Percentiles rank a stretch among this genome's conserved stretches.
These are phyloP conservation scores for Kwoniella pini DNA, from an alignment of 768 basidiomycete genomes.

Conservation along the genomic window DNA sequence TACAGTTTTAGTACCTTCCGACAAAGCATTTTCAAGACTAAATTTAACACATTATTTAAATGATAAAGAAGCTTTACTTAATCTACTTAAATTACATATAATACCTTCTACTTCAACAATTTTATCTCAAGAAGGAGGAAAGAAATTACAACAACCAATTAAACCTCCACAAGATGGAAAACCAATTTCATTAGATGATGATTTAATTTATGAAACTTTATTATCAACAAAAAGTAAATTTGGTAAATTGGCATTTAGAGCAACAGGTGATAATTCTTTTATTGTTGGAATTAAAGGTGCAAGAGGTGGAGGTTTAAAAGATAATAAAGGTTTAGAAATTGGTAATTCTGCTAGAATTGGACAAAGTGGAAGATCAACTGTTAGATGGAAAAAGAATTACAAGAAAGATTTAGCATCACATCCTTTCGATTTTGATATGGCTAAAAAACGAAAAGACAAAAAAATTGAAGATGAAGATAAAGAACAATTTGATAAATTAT, in stretches of 20 bases:
- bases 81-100: constrained; percentile 56
- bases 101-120: constrained; percentile 41
- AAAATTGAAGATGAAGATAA: constrained; percentile 18
- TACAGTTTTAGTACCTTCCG: constrained; percentile 87
- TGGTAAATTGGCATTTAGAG: constrained; percentile 79
- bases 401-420: constrained; percentile 56
- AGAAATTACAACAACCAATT: constrained; percentile 7
- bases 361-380: constrained; percentile 59
- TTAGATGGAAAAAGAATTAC: constrained; percentile 59
- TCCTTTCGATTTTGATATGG: background rate
- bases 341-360: constrained; percentile 56
- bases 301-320: constrained; percentile 43
- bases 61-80: constrained; percentile 45
- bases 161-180: constrained; percentile 62
- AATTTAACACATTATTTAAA: constrained; percentile 66
- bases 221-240: constrained; percentile 61
- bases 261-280: constrained; percentile 54
- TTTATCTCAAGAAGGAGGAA: constrained; percentile 10
- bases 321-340: background rate
- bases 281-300: constrained; percentile 58
- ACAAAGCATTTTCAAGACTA: constrained; percentile 83
- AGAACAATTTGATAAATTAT: constrained; percentile 61
- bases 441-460: constrained; percentile 48
- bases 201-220: constrained; percentile 73
- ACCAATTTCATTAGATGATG: constrained; percentile 71